Base-by-base conservation (phyloP, 2,329 filamentous ascomycete species). In the Cladophialophora chaetospira region DNA sequence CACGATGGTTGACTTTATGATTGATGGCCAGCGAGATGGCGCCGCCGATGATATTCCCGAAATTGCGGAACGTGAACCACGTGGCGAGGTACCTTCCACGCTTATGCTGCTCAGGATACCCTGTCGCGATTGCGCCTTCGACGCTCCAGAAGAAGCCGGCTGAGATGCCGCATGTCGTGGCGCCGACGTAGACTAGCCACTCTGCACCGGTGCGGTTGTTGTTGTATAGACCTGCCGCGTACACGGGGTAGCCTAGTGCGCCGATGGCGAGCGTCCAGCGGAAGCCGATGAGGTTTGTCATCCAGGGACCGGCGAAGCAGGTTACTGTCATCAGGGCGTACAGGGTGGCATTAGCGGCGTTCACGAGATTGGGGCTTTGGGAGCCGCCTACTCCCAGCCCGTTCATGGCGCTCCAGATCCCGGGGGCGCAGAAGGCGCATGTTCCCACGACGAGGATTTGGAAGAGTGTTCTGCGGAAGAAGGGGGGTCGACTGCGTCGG, bases 21-120 rank as follows among this genome's bases (percentile, higher is more conserved):
- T 82, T 82, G 13, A 82, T 71, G 0, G 74, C 78, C 0, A 82
- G 72, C 23, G 80, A 77, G 26, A 82, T 80, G 0, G 79, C 76
- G 2, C 77, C 73, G 2, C 79, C 79, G 52, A 82, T 77, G 19
- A 82, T 72, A 53, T 80, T 79, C 0, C 80, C 80, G 5, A 81
- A 72, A 55, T 81, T 78, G 5, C 78, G 75, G 5, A 82, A 74
- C 5, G 78, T 76, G 3, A 82, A 75, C 79, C 79, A 82, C 31
- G 81, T 81, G 2, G 77, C 78, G 38, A 77, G 73, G n/a, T 67
- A 69, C 3, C 65, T 66, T 42, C 77, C 77, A 29, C 77, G 70
- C 52, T 79, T 74, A 47, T 77, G 69, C 23, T 76, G 68, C 19
- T 77, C 75, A 3, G 75, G 75, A 49, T 79, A 79, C 1, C 76